Percentiles rank a stretch among this genome's conserved stretches.
Evolutionary conservation across 345 rosid species (phyloP).

Genomic region (Ailanthus altissimus): DNA sequence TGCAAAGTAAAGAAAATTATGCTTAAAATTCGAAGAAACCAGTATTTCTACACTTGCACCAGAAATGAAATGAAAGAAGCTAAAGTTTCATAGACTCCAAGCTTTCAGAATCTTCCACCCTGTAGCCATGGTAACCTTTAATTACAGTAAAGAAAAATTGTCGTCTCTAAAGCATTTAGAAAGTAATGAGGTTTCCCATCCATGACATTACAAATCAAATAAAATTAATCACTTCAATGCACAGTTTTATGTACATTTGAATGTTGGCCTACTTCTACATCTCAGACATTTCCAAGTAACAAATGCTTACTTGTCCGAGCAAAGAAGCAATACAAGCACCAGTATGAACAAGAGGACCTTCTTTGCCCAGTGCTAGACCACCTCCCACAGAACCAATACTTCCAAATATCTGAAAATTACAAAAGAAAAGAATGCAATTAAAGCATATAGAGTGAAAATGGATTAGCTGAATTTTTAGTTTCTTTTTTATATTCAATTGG

Average conservation of each 20-base stretch:
- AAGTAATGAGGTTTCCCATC: neutral
- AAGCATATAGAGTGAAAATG: neutral
- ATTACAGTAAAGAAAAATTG: neutral
- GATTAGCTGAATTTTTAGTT: neutral
- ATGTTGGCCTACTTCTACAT: neutral
- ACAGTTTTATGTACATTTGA: neutral
- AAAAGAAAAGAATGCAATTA: slow-evolving; percentile 10
- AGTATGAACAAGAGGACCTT: slow-evolving; percentile 94
- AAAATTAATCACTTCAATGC: neutral
- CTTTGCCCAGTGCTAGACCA: slow-evolving; percentile 96
- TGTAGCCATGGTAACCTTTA: neutral
- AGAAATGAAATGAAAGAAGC: neutral
- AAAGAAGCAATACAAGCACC: slow-evolving; percentile 99
- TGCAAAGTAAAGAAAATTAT: neutral
- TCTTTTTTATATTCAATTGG: neutral
- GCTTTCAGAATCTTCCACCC: neutral
- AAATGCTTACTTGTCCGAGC: slow-evolving; percentile 80
- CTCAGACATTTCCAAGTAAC: neutral
- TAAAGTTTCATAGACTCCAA: neutral
- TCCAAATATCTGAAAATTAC: slow-evolving; percentile 77
- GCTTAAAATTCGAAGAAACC: neutral
- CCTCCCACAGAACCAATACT: slow-evolving; percentile 99
- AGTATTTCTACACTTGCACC: neutral
- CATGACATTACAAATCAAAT: neutral
- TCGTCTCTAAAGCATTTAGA: neutral